These are phyloP conservation scores for Lunularia cruciata DNA, from an alignment of 225 moss, liverwort and hornwort genomes.

Conservation along the genomic window DNA sequence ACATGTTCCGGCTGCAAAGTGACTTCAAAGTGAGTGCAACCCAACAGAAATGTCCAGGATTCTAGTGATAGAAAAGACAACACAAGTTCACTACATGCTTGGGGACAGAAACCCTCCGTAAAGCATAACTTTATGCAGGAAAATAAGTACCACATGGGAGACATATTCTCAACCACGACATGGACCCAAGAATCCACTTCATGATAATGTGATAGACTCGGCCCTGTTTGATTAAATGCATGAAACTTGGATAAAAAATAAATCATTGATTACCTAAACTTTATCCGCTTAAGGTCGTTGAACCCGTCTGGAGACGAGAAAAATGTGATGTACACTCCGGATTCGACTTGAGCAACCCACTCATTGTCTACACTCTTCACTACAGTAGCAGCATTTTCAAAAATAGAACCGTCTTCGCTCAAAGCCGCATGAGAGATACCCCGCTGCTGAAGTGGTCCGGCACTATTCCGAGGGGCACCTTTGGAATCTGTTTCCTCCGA, in stretches of 20 bases:
- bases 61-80: no score
- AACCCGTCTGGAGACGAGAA: conserved; percentile 34
- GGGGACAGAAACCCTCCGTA: no score
- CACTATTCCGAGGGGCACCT: background rate
- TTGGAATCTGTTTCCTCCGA: conserved; percentile 19
- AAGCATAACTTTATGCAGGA: no score
- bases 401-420: conserved; percentile 13
- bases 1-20: conserved; percentile 39
- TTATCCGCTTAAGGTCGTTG: conserved; percentile 49
- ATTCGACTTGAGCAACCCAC: conserved; percentile 50
- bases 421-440: conserved; percentile 12
- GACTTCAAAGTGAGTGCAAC: no score
- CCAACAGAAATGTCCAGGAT: background rate
- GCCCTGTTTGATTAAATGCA: no score
- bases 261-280: conserved; percentile 41
- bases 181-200: no score
- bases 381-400: background rate
- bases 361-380: conserved; percentile 22
- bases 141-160: no score
- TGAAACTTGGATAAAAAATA: no score
- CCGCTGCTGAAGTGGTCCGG: conserved; percentile 22
- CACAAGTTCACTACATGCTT: no score
- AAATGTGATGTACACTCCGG: conserved; percentile 48
- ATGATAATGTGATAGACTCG: no score
- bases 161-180: no score